Base-by-base conservation (phyloP, 2,329 filamentous ascomycete species). In the Calonectria leucothoes region DNA sequence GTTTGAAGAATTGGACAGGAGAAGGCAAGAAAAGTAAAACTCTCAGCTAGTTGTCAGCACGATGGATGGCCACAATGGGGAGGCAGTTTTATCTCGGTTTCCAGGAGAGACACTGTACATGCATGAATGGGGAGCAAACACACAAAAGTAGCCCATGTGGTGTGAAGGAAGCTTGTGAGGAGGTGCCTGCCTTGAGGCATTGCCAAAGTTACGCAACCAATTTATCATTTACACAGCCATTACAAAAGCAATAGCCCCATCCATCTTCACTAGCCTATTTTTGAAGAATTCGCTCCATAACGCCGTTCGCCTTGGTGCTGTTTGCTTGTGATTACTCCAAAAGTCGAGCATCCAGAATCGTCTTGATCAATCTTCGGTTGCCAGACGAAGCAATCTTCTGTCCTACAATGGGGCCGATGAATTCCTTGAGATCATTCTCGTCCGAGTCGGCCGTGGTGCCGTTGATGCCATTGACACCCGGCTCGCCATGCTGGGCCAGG, bases 361-460 rank as follows among this genome's bases (percentile, higher is more conserved):
- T 86, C 77, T 84, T 84, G 71, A 90, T 88, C 55, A 92, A 80
- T 45, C 83, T 82, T 49, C 86, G 84, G 74, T 90, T 88, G 4
- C 84, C 86, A 11, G 89, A 79, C 31, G 82, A 81, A 0, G 85
- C 84, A 75, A 92, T 84, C 55, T 86, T 86, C 48, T 84, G 83
- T n/a, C 88, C 90, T 4, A 92, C 83, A 51, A 88, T 88, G 7
- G 89, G 86, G 0, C 90, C 90, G 8, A 92, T 80, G 66, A 91
- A 91, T 2, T 90, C 89, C 37, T 86, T 86, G 4, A 92, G 82
- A 69, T 90, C 86, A 8, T 84, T 80, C 0, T 82, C 79, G 68
- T 90, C 86, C 2, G 81, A 79, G 12, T 86, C 85, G 1, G 75
- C 71, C 2, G 79, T 72, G 8, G 78, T 81, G 4, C 86, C 86